A percentile compares a stretch with the other conserved stretches of the same genome.
Conservation (phyloP, 2,329 filamentous ascomycete genomes). For the Talaromyces sp. region DNA sequence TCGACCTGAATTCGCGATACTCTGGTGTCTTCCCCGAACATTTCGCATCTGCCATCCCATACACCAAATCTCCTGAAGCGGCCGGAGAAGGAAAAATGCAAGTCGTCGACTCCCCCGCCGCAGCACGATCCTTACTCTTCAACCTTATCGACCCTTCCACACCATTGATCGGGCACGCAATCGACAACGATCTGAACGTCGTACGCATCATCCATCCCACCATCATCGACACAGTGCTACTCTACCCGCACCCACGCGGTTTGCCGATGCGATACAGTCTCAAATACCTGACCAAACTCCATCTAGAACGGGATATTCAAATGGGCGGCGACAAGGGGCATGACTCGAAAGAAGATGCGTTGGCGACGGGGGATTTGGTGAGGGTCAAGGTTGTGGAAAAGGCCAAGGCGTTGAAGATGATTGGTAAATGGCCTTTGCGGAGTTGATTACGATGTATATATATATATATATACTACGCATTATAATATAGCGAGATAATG, state of each 20-base stretch:
- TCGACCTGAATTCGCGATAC: conserved; percentile 90
- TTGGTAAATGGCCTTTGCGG: conserved; percentile 45
- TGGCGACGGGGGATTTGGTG: conserved; percentile 83
- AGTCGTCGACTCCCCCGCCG: conserved; percentile 72
- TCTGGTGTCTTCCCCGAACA: conserved; percentile 82
- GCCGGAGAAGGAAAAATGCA: conserved; percentile 50
- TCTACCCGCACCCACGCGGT: conserved; percentile 76
- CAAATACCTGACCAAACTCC: conserved; percentile 68
- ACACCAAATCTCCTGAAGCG: conserved; percentile 30
- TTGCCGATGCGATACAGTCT: conserved; percentile 76
- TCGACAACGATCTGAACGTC: conserved; percentile 93
- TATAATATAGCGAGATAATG: not conserved
- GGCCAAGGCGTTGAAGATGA: conserved; percentile 65
- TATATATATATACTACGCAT: not conserved
- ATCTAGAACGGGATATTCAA: conserved; percentile 77
- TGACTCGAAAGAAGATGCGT: conserved; percentile 88
- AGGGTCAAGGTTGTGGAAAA: conserved; percentile 66
- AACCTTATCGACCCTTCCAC: conserved; percentile 71
- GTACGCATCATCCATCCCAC: conserved; percentile 80
- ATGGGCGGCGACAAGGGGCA: conserved; percentile 67
- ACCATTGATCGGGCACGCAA: conserved; percentile 84
- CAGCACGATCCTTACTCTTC: conserved; percentile 75
- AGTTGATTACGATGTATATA: conserved; percentile 37
- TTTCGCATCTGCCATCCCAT: conserved; percentile 66
- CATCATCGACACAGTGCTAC: conserved; percentile 79